A percentile compares a stretch with the other conserved stretches of the same genome.
Evolutionary conservation across 257 asterid genomes (phyloP).

Genomic region (Petunia axillaris): DNA sequence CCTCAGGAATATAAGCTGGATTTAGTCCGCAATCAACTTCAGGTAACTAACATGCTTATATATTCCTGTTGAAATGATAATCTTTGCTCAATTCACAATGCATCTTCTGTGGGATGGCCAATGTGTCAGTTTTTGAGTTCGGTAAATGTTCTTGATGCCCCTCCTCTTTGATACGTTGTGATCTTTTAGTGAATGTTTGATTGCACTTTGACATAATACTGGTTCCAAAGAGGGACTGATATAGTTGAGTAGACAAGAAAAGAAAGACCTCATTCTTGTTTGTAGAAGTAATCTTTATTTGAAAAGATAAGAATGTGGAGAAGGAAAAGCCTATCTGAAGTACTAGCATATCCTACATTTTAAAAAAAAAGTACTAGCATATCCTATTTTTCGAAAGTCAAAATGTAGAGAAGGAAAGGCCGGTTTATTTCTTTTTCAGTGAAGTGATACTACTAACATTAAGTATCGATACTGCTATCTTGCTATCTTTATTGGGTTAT

Average conservation of each 20-base stretch:
- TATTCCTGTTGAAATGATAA: constrained; percentile 8
- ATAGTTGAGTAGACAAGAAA: neutral
- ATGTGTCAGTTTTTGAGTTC: neutral
- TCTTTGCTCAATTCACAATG: neutral
- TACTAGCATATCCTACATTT: neutral
- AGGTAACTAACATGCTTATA: constrained; percentile 49
- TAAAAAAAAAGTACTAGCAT: neutral
- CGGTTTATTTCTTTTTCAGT: neutral
- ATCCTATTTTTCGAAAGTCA: neutral
- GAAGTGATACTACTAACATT: neutral
- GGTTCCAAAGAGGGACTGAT: neutral
- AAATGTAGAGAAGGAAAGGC: neutral
- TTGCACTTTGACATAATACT: constrained; percentile 7
- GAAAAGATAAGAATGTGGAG: neutral
- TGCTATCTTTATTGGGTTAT: neutral
- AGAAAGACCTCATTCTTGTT: constrained; percentile 9
- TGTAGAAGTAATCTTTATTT: constrained; percentile 13
- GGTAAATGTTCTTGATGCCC: neutral
- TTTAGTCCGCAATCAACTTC: constrained; percentile 75
- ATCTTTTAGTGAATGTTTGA: neutral
- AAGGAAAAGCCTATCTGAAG: neutral
- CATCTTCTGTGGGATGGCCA: neutral
- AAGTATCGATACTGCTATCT: neutral
- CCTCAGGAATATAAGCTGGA: constrained; percentile 78
- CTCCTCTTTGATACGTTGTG: neutral